These are phyloP conservation scores for Kwoniella europaea DNA, from an alignment of 768 basidiomycete species.

Conservation along the genomic window DNA sequence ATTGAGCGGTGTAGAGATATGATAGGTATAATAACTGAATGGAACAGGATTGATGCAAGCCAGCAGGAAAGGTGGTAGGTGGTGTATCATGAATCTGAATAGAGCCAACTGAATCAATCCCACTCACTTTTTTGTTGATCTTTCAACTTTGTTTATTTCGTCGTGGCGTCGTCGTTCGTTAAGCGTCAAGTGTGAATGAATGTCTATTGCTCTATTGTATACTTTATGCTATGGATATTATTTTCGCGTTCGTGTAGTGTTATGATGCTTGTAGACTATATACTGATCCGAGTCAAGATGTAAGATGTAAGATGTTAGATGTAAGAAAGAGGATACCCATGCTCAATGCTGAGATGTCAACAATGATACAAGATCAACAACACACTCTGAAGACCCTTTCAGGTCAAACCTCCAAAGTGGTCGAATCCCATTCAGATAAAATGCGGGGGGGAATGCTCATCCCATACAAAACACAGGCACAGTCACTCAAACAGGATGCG, in stretches of 20 bases:
- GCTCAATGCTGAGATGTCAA: neutral
- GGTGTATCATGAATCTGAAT: neutral
- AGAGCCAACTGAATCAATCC: neutral
- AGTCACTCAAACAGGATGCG: neutral
- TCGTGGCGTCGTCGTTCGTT: neutral
- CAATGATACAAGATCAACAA: constrained; percentile 6
- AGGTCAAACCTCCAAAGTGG: neutral
- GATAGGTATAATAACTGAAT: neutral
- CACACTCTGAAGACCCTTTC: constrained; percentile 1
- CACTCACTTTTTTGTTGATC: neutral
- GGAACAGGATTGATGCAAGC: neutral
- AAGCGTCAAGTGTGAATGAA: neutral
- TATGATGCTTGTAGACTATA: too few species aligned
- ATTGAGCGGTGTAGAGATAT: neutral
- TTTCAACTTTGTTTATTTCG: neutral
- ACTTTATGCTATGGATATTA: neutral
- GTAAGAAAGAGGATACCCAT: neutral
- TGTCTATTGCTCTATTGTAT: neutral
- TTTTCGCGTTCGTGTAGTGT: too few species aligned
- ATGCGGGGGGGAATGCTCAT: constrained; percentile 13
- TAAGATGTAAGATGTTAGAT: too few species aligned
- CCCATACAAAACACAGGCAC: neutral
- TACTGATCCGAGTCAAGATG: too few species aligned
- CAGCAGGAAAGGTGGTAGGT: neutral
- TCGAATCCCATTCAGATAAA: neutral